These are phyloP conservation scores for Epichloe scottii DNA, from an alignment of 2,329 filamentous ascomycete genomes.

Conservation along the genomic window DNA sequence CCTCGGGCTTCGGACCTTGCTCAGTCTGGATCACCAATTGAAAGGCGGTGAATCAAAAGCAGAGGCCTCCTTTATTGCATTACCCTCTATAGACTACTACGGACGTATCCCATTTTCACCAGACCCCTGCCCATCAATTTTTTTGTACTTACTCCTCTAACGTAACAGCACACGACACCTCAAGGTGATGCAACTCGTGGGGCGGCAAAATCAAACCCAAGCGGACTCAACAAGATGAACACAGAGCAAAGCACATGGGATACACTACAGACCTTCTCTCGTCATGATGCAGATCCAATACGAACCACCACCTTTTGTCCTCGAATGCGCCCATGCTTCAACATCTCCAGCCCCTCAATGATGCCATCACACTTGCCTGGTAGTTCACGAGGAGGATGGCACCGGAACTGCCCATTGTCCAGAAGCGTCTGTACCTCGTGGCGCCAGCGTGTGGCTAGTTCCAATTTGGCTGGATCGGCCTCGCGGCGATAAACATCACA, in stretches of 20 bases:
- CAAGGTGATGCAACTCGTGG: no score
- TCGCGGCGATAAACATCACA: not conserved
- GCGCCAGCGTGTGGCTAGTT: not conserved
- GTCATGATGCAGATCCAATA: not conserved
- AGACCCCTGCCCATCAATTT: no score
- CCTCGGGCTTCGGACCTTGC: no score
- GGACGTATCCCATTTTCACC: no score
- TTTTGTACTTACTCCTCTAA: no score
- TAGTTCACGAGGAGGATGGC: not conserved
- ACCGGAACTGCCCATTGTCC: not conserved
- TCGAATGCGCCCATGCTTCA: not conserved
- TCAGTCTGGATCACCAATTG: slow-evolving; percentile 30
- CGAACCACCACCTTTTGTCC: not conserved
- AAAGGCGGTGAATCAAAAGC: slow-evolving; percentile 24
- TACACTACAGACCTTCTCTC: no score
- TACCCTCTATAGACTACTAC: no score
- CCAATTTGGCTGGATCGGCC: not conserved
- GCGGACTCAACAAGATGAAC: no score
- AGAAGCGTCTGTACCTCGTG: not conserved
- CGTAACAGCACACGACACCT: no score
- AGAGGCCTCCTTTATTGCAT: no score
- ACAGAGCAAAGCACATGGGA: no score
- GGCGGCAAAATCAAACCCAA: no score
- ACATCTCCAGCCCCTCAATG: not conserved
- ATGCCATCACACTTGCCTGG: not conserved